Evolutionary conservation across 176 grass and related monocot genomes (phyloP), one percentile per base, ranked within the genome.

Genomic region (Dactylis glomerata): DNA sequence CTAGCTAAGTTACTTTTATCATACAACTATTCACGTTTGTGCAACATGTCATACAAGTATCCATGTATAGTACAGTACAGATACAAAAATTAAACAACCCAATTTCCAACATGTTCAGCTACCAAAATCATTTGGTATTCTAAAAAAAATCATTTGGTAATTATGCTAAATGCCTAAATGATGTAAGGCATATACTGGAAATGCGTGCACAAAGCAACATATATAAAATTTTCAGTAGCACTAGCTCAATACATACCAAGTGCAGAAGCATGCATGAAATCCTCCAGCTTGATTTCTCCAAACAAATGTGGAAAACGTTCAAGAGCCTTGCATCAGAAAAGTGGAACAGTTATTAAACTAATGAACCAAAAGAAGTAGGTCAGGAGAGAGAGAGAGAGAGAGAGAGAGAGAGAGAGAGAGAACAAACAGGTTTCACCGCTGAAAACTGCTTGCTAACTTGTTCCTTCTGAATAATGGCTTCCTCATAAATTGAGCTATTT

Each of bases 181-280:
- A 10, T 26, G 34, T 26, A 67, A 58, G 12, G 26, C 37, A 66
- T 30, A 69, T 32, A 84, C 19, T 40, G 2, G 41, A 81, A 73
- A 30, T 75, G 1, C 76, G 31, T 37, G 77, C 5, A 87, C 16
- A 19, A 34, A 52, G 34, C 11, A 81, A 32, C n/a, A 40, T 13
- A 63, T 14, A 80, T 30, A 45, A 80, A 40, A 19, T 58, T 9
- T 45, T 26, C 50, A 54, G 47, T 34, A 6, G 38, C 27, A 81
- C 37, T 57, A 87, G 1, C 23, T 81, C 56, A 82, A 46, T 68
- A 47, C 80, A 62, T 81, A 94, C 95, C 95, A 79, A 97, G 81
- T 38, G 88, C 83, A 94, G 42, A 87, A 77, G 92, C 84, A 86
- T 91, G 86, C 73, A 94, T 88, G 65, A 94, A 97, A 84, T 91